These are phyloP conservation scores for Lotmaria passim DNA, from an alignment of 208 protist genomes.

Conservation along the genomic window DNA sequence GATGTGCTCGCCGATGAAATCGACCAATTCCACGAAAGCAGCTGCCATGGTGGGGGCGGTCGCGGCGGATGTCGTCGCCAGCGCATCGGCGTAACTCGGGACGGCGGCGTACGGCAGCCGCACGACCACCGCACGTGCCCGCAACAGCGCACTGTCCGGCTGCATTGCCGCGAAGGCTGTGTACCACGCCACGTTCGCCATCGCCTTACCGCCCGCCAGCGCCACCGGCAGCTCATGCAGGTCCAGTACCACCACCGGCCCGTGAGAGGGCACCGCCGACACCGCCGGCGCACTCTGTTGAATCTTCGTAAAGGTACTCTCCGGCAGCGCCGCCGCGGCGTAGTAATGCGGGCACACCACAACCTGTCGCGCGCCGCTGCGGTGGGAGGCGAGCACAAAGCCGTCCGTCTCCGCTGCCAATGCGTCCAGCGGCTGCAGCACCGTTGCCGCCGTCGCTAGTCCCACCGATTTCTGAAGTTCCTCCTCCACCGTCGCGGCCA, in stretches of 20 bases:
- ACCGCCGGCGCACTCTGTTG: background rate
- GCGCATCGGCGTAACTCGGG: conserved; percentile 25
- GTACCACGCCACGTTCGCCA: conserved; percentile 64
- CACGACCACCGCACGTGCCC: conserved; percentile 50
- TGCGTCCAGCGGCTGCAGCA: conserved; percentile 17
- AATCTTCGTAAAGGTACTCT: conserved; percentile 1
- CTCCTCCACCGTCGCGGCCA: conserved; percentile 16
- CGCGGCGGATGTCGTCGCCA: background rate
- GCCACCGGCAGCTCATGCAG: conserved; percentile 39
- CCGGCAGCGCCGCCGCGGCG: conserved; percentile 18
- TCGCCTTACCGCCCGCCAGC: conserved; percentile 30
- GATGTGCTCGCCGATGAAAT: conserved; percentile 75
- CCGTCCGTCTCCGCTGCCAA: conserved; percentile 7
- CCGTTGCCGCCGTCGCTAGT: background rate
- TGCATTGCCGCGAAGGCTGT: conserved; percentile 59
- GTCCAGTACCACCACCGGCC: conserved; percentile 62
- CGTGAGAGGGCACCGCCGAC: background rate
- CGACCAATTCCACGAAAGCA: conserved; percentile 39
- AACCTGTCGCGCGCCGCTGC: conserved; percentile 33
- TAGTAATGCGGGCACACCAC: conserved; percentile 78
- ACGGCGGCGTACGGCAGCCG: conserved; percentile 60
- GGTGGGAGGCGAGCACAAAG: conserved; percentile 42
- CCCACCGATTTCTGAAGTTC: conserved; percentile 7
- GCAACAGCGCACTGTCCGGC: conserved; percentile 37
- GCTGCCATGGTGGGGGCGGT: conserved; percentile 21